A percentile compares a stretch with the other conserved stretches of the same genome.
phyloP scores from a whole-genome alignment of 192 early-diverging fungal species.

The Chytriomyces sp. region DNA sequence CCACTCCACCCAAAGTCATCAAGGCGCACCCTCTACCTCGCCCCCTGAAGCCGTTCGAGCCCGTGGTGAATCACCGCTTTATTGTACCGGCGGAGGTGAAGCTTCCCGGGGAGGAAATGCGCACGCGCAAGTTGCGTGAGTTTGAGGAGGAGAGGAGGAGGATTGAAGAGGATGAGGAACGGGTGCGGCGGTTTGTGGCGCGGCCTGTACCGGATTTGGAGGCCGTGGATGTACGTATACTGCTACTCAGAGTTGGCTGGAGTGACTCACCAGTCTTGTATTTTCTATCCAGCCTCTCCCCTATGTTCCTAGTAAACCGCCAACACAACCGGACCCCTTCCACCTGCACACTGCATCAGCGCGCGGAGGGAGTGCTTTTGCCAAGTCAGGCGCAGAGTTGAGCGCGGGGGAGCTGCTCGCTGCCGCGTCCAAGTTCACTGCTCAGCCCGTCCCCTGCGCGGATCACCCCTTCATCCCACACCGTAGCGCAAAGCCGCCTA shows the following conservation, averaged over 20 bases:
- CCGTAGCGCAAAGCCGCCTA: constrained; percentile 55
- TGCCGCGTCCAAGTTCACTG: constrained; percentile 48
- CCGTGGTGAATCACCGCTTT: constrained; percentile 41
- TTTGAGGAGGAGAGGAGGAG: constrained; percentile 52
- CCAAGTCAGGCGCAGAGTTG: not conserved
- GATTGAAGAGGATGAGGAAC: constrained; percentile 39
- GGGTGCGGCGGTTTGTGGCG: constrained; percentile 29
- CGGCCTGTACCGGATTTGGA: constrained; percentile 21
- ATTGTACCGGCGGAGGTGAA: constrained; percentile 43
- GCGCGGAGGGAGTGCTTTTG: constrained; percentile 20
- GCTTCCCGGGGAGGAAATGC: constrained; percentile 66
- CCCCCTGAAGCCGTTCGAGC: constrained; percentile 40
- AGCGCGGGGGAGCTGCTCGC: not conserved
- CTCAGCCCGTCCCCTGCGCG: constrained; percentile 57
- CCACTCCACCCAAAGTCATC: constrained; percentile 31
- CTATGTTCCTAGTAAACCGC: constrained; percentile 27
- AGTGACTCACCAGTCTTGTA: no score
- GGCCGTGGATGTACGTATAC: constrained; percentile 10
- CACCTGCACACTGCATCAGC: constrained; percentile 55
- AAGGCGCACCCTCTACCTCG: constrained; percentile 50
- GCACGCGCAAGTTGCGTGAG: constrained; percentile 53
- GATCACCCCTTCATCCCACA: constrained; percentile 68
- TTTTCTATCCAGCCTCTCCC: constrained; percentile 56
- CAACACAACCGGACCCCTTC: constrained; percentile 64
- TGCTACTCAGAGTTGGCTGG: no score